Evolutionary conservation across 768 basidiomycete genomes (phyloP), one percentile per base, ranked within the genome.

Genomic region (Amanita pallidorosea): DNA sequence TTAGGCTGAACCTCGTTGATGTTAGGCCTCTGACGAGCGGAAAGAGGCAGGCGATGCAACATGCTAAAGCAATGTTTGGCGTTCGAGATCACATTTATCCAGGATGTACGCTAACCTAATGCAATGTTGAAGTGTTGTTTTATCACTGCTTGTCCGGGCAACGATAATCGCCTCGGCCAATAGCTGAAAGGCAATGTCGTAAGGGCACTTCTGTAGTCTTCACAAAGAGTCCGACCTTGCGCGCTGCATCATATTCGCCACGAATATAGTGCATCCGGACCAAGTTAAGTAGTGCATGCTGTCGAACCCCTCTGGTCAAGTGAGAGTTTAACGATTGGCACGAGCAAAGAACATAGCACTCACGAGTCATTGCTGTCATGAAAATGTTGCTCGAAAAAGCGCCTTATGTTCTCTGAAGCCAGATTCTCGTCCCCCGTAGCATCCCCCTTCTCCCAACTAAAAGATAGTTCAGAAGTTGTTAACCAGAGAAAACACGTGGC

Each of bases 361-460:
- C 53, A 89, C 88, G 87, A 91, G 62, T 91, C 88, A 55, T 80
- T 82, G 31, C 71, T 75, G 51, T 85, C 80, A 55, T 89, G 83
- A 58, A 92, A 92, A 59, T 80, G 83, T 53, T 91, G 89, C 61
- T 91, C 88, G 56, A 91, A 92, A 62, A 86, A 92, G 47, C 77
- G 69, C 31, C 88, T 76, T 35, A 92, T 65, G 56, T 79, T 83
- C 56, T 88, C 87, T 2, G 77, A 72, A 0, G 86, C 87, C 7
- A 75, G 56, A 41, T 78, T 79, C 54, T 81, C 81, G 62, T 91
- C 88, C 0, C 85, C 85, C 5, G 76, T 74, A 11, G 74, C 70
- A n/a, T 74, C 60, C 6, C 75, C 78, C 50, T 76, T 76, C 60
- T 88, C 80, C 75, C 79, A 90, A 5, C 88, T 91, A 56, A 15